phyloP scores from a whole-genome alignment of 257 asterid genomes.

The Fraxinus quadrangulata region DNA sequence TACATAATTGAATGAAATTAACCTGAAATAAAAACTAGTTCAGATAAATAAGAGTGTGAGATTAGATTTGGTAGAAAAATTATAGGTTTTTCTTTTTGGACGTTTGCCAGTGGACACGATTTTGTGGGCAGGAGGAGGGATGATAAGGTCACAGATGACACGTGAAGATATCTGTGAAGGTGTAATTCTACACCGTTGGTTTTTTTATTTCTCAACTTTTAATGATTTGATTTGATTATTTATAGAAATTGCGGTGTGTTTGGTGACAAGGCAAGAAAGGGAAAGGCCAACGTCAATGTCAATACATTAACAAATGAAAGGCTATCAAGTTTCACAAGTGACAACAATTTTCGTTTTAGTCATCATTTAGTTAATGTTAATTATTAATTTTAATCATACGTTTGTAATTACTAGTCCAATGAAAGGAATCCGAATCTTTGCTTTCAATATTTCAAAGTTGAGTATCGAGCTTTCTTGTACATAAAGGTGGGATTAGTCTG shows the following conservation, averaged over 20 bases:
- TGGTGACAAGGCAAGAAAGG: background rate
- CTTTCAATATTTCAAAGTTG: no score
- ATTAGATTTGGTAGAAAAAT: background rate
- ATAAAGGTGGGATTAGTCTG: no score
- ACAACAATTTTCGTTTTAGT: no score
- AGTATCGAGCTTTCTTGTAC: no score
- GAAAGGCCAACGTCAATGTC: background rate
- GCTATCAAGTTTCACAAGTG: background rate
- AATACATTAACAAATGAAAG: background rate
- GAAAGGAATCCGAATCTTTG: no score
- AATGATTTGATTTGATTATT: background rate
- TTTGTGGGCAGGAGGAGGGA: background rate
- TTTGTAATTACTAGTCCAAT: no score
- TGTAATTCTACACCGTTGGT: conserved; percentile 22
- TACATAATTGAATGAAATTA: background rate
- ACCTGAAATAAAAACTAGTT: background rate
- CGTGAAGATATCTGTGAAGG: conserved; percentile 20
- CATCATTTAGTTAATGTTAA: no score
- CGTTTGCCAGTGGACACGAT: conserved; percentile 1
- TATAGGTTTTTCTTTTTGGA: conserved; percentile 13
- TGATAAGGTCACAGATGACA: conserved; percentile 30
- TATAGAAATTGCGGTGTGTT: conserved; percentile 12
- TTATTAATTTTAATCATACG: no score
- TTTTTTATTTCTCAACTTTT: background rate
- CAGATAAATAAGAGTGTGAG: no score